Percentiles rank a stretch among this genome's conserved stretches.
These are phyloP conservation scores for Aureobasidium sp. DNA, from an alignment of 2,329 filamentous ascomycete species.

Conservation along the genomic window DNA sequence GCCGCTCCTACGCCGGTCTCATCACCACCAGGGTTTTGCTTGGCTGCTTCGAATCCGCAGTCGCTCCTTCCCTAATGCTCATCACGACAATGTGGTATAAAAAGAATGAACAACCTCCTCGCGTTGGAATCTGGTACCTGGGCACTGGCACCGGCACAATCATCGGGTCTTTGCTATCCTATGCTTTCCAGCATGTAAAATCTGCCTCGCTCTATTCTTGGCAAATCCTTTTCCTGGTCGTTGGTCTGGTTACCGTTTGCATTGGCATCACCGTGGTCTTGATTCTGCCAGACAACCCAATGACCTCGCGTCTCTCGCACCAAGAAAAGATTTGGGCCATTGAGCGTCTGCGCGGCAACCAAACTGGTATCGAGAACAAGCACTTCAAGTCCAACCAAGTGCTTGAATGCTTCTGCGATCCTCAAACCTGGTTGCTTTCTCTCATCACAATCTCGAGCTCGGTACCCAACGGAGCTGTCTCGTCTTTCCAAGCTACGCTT, in stretches of 20 bases:
- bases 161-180: conserved; percentile 50
- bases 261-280: conserved; percentile 29
- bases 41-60: conserved; percentile 48
- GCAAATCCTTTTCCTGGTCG: conserved; percentile 47
- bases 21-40: conserved; percentile 45
- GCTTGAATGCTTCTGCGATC: conserved; percentile 38
- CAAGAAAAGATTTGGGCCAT: conserved; percentile 28
- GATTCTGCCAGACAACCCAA: conserved; percentile 28
- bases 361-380: conserved; percentile 47
- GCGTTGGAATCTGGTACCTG: conserved; percentile 60
- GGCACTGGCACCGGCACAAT: conserved; percentile 55
- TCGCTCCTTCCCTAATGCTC: conserved; percentile 49
- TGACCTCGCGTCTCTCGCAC: conserved; percentile 23
- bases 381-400: conserved; percentile 43
- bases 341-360: conserved; percentile 40
- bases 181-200: conserved; percentile 45
- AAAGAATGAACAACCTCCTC: conserved; percentile 49
- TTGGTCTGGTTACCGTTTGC: conserved; percentile 38
- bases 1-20: conserved; percentile 45
- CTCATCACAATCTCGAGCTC: conserved; percentile 30
- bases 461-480: conserved; percentile 38
- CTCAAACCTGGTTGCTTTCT: conserved; percentile 39
- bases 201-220: conserved; percentile 37
- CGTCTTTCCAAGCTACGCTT: conserved; percentile 30
- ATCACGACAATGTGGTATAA: conserved; percentile 44